Conservation (phyloP, 306 rosid genomes). For the Prunus persica region DNA sequence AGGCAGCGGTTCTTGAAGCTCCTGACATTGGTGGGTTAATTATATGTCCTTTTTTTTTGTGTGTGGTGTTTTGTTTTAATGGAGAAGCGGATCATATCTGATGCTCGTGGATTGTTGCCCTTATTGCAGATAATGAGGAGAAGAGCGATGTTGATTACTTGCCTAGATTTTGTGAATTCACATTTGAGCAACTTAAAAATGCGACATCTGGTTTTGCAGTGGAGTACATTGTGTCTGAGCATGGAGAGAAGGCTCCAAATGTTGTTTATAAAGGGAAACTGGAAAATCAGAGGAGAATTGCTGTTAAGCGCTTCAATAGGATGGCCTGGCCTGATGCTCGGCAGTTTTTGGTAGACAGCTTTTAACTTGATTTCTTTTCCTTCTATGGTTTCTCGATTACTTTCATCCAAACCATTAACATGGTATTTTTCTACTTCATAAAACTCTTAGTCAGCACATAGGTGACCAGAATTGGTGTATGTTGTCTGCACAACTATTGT, state of each 20-base stretch:
- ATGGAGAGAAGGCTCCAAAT: conserved; percentile 87
- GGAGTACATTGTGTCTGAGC: conserved; percentile 83
- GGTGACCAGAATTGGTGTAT: background rate
- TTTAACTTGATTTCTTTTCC: background rate
- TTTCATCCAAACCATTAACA: background rate
- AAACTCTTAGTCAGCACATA: background rate
- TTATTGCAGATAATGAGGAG: conserved; percentile 62
- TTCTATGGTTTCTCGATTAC: background rate
- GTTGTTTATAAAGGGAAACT: conserved; percentile 84
- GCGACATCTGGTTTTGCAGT: conserved; percentile 87
- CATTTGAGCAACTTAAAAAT: conserved; percentile 68
- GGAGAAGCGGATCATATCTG: conserved; percentile 10
- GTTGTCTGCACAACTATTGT: background rate
- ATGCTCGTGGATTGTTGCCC: conserved; percentile 15
- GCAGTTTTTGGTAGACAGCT: conserved; percentile 59
- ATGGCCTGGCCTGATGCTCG: conserved; percentile 85
- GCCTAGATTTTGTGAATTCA: conserved; percentile 60
- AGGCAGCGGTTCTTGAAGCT: conserved; percentile 69
- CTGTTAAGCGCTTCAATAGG: conserved; percentile 73
- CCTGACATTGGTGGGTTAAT: conserved; percentile 54
- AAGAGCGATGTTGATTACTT: conserved; percentile 43
- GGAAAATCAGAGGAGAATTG: conserved; percentile 73
- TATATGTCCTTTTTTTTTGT: background rate
- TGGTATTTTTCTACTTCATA: background rate
- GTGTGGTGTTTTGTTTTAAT: background rate